phyloP scores from a whole-genome alignment of 805 yeast species.

The Ogataea degrootiae region DNA sequence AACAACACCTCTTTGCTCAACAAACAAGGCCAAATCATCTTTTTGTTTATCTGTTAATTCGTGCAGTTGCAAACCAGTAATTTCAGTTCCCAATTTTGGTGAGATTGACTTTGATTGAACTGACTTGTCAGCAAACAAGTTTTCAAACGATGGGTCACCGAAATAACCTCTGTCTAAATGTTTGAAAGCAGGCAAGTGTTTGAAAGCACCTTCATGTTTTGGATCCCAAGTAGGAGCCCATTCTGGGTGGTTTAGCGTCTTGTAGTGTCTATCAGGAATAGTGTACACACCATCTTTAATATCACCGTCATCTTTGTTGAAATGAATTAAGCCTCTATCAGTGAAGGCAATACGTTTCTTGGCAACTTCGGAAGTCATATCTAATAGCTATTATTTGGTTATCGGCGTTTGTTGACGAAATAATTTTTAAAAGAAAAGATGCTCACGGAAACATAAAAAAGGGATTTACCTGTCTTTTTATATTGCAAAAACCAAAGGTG shows the following conservation, averaged over 20 bases:
- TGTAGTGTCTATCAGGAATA: slow-evolving; percentile 36
- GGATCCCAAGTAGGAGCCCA: slow-evolving; percentile 68
- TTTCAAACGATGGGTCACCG: slow-evolving; percentile 54
- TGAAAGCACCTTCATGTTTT: slow-evolving; percentile 35
- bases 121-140: slow-evolving; percentile 35
- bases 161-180: slow-evolving; percentile 55
- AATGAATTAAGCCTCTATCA: slow-evolving; percentile 33
- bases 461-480: too few species aligned
- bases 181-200: slow-evolving; percentile 41
- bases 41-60: slow-evolving; percentile 48
- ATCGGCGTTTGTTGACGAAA: too few species aligned
- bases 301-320: slow-evolving; percentile 43
- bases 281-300: slow-evolving; percentile 42
- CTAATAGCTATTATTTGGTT: too few species aligned
- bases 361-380: too few species aligned
- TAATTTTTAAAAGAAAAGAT: too few species aligned
- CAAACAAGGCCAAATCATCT: slow-evolving; percentile 62
- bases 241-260: slow-evolving; percentile 39
- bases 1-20: slow-evolving; percentile 67
- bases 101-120: slow-evolving; percentile 40
- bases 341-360: too few species aligned
- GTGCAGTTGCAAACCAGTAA: slow-evolving; percentile 55
- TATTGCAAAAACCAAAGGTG: too few species aligned
- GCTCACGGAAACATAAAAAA: too few species aligned
- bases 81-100: slow-evolving; percentile 66